phyloP scores from a whole-genome alignment of 192 early-diverging fungal genomes.

The Coemansia sp. region DNA sequence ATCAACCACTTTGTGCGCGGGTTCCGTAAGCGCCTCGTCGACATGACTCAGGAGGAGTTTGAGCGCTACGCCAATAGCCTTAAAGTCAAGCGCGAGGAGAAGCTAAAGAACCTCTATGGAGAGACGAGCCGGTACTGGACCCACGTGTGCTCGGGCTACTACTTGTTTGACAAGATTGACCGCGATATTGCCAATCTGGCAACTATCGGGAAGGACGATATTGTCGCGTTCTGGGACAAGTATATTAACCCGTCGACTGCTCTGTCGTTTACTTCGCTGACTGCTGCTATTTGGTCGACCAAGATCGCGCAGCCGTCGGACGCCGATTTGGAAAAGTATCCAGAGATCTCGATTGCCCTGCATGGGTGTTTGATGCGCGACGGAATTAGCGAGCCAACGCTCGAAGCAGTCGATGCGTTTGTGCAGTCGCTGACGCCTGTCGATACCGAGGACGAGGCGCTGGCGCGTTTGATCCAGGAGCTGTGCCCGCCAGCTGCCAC shows the following conservation, averaged over 20 bases:
- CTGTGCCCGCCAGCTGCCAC: slow-evolving; percentile 8
- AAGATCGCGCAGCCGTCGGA: slow-evolving; percentile 39
- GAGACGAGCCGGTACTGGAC: slow-evolving; percentile 71
- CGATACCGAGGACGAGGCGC: slow-evolving; percentile 7
- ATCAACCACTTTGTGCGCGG: slow-evolving; percentile 77
- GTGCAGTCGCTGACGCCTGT: slow-evolving; percentile 6
- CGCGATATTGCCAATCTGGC: slow-evolving; percentile 27
- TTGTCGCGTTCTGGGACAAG: slow-evolving; percentile 48
- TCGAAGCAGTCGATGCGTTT: slow-evolving; percentile 18
- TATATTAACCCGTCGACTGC: slow-evolving; percentile 40
- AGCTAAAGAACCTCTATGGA: slow-evolving; percentile 76
- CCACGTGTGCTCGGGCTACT: slow-evolving; percentile 70
- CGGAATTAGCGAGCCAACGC: slow-evolving; percentile 20
- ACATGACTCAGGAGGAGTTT: slow-evolving; percentile 72
- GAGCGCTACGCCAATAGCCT: slow-evolving; percentile 69
- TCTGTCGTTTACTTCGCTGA: slow-evolving; percentile 19
- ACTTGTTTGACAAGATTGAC: slow-evolving; percentile 76
- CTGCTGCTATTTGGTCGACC: slow-evolving; percentile 38
- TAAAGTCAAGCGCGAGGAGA: slow-evolving; percentile 67
- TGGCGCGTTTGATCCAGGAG: slow-evolving; percentile 15
- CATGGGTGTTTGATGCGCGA: slow-evolving; percentile 48
- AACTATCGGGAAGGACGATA: slow-evolving; percentile 19
- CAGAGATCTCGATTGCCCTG: slow-evolving; percentile 27
- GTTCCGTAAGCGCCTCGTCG: slow-evolving; percentile 59
- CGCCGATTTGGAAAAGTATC: slow-evolving; percentile 25